These are phyloP conservation scores for Trichothecium roseum DNA, from an alignment of 2,329 filamentous ascomycete species.

Conservation along the genomic window DNA sequence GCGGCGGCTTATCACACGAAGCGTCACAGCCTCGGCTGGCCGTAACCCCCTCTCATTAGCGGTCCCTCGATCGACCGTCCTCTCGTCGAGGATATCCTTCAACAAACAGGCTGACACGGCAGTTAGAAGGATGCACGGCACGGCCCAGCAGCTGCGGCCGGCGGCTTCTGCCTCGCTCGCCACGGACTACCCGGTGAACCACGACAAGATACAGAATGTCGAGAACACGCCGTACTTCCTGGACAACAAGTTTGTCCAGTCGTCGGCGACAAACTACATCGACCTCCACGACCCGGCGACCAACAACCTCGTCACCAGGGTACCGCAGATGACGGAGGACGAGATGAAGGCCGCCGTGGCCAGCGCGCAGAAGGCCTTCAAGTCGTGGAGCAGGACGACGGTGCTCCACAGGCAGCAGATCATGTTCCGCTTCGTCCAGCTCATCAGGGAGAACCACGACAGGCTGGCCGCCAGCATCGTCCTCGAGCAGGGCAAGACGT, in stretches of 20 bases:
- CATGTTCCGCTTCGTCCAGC: constrained; percentile 75
- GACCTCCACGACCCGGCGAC: constrained; percentile 75
- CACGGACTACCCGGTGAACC: constrained; percentile 56
- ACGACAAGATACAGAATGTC: constrained; percentile 59
- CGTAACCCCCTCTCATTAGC: constrained; percentile 18
- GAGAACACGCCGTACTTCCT: constrained; percentile 71
- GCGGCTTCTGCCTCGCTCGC: constrained; percentile 43
- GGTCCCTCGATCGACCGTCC: constrained; percentile 13
- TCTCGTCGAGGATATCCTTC: constrained; percentile 23
- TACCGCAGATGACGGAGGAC: constrained; percentile 69
- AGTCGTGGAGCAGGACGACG: constrained; percentile 61
- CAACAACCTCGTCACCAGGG: constrained; percentile 74
- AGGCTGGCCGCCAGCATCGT: constrained; percentile 76
- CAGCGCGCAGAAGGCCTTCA: constrained; percentile 67
- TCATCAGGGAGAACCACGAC: constrained; percentile 81
- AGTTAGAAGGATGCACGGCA: constrained; percentile 45
- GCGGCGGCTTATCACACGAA: constrained; percentile 34
- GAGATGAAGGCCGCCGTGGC: constrained; percentile 68
- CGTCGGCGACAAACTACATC: constrained; percentile 61
- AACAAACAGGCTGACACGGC: constrained; percentile 23
- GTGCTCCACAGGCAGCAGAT: constrained; percentile 69
- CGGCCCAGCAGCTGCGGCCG: constrained; percentile 43
- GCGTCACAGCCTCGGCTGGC: constrained; percentile 22
- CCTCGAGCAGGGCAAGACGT: constrained; percentile 81
- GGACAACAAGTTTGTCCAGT: constrained; percentile 67